These are phyloP conservation scores for Tylopilus cervinicoccineus DNA, from an alignment of 768 basidiomycete genomes.

Conservation along the genomic window DNA sequence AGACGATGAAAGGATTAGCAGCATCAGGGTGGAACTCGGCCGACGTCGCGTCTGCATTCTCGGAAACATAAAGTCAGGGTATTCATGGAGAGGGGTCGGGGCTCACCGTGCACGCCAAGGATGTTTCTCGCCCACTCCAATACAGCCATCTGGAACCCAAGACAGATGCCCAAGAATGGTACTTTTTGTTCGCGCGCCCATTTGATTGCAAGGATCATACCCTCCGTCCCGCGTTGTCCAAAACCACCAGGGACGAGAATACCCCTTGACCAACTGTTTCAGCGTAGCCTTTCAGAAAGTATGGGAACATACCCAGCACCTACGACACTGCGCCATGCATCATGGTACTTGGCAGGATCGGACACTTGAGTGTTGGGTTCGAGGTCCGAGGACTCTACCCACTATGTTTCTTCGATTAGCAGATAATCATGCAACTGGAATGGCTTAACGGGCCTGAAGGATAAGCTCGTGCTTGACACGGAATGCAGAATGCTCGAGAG, in stretches of 20 bases:
- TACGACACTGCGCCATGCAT: constrained; percentile 92
- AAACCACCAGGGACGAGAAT: constrained; percentile 98
- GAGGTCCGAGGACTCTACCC: constrained; percentile 94
- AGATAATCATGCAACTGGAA: background rate
- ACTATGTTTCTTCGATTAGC: constrained; percentile 43
- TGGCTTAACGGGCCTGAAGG: constrained; percentile 57
- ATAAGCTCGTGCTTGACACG: constrained; percentile 81
- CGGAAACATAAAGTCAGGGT: background rate
- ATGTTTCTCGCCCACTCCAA: constrained; percentile 92
- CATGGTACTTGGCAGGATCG: constrained; percentile 86
- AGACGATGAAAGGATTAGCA: constrained; percentile 76
- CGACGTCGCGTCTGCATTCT: constrained; percentile 70
- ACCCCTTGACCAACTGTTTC: constrained; percentile 49
- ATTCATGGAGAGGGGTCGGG: background rate
- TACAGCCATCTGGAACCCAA: constrained; percentile 96
- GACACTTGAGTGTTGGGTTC: constrained; percentile 77
- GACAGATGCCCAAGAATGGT: constrained; percentile 94
- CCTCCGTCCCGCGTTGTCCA: constrained; percentile 88
- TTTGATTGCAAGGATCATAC: constrained; percentile 97
- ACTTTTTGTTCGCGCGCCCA: constrained; percentile 94
- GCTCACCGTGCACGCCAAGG: constrained; percentile 60
- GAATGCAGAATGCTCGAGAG: constrained; percentile 95
- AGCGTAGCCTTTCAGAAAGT: constrained; percentile 4
- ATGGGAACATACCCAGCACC: constrained; percentile 65
- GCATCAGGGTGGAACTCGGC: constrained; percentile 68